Conservation (phyloP, 2,329 filamentous ascomycete species). For the Xylariaceae sp. region DNA sequence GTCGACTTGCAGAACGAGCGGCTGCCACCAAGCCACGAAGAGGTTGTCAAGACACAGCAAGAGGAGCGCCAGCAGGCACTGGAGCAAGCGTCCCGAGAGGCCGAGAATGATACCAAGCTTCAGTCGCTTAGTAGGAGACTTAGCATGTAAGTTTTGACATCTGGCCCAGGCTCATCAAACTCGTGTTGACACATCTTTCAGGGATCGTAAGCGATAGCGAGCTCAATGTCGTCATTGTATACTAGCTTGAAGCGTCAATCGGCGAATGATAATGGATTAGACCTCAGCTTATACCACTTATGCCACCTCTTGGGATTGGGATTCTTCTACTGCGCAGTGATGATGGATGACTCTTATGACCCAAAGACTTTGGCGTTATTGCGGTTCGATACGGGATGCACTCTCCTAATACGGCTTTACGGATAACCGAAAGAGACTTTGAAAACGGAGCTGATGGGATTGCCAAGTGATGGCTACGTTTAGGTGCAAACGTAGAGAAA, state of each 20-base stretch:
- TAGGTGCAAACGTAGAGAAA: background rate
- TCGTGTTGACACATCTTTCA: constrained; percentile 8
- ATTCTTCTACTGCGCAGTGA: constrained; percentile 14
- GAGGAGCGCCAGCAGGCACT: constrained; percentile 79
- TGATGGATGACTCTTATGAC: constrained; percentile 11
- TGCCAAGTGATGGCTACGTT: constrained; percentile 8
- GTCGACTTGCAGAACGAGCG: constrained; percentile 96
- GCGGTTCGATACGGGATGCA: constrained; percentile 17
- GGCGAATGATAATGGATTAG: constrained; percentile 17
- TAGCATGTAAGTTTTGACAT: constrained; percentile 79
- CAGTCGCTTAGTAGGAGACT: constrained; percentile 85
- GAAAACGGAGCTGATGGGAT: constrained; percentile 11
- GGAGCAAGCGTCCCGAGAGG: constrained; percentile 81
- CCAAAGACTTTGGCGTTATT: constrained; percentile 17
- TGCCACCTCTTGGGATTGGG: constrained; percentile 11
- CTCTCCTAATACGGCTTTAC: constrained; percentile 14
- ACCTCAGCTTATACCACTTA: constrained; percentile 17
- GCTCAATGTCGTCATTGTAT: constrained; percentile 11
- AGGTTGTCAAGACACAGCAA: constrained; percentile 80
- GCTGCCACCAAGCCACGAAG: constrained; percentile 86
- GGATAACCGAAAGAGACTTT: constrained; percentile 13
- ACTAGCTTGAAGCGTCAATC: constrained; percentile 18
- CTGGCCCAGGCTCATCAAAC: constrained; percentile 10
- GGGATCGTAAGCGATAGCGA: constrained; percentile 35
- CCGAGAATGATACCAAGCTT: constrained; percentile 81